phyloP scores from a whole-genome alignment of 805 yeast species.

The Sugiyamaella americana region DNA sequence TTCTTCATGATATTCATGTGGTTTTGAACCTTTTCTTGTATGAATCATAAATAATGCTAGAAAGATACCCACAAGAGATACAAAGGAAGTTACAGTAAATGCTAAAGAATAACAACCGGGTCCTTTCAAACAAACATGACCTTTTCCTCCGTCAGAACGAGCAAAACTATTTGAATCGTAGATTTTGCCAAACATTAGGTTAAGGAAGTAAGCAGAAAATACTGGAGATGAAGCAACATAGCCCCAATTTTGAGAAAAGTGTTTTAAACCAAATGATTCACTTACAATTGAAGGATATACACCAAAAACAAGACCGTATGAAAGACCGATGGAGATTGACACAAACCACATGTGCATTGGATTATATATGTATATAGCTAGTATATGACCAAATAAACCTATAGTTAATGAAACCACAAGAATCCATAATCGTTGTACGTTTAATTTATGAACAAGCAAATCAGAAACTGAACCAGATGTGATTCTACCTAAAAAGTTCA shows the following conservation, averaged over 20 bases:
- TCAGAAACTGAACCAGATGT: slow-evolving; percentile 61
- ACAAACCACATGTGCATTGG: slow-evolving; percentile 38
- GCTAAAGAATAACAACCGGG: slow-evolving; percentile 20
- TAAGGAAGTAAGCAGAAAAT: slow-evolving; percentile 51
- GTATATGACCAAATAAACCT: slow-evolving; percentile 44
- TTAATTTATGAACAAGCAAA: slow-evolving; percentile 40
- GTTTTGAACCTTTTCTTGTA: slow-evolving; percentile 1
- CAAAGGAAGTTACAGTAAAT: slow-evolving; percentile 13
- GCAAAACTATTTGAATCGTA: slow-evolving; percentile 44
- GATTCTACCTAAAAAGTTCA: slow-evolving; percentile 62
- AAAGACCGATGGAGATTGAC: slow-evolving; percentile 56
- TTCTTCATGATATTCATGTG: not conserved
- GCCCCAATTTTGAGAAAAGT: slow-evolving; percentile 71
- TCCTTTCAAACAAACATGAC: slow-evolving; percentile 16
- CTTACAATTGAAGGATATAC: slow-evolving; percentile 64
- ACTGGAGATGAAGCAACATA: slow-evolving; percentile 59
- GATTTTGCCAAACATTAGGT: slow-evolving; percentile 54
- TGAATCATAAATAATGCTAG: slow-evolving; percentile 14
- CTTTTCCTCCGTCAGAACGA: slow-evolving; percentile 8
- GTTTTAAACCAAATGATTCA: slow-evolving; percentile 61
- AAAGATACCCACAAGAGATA: slow-evolving; percentile 7
- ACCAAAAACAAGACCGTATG: slow-evolving; percentile 69
- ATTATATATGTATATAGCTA: slow-evolving; percentile 34
- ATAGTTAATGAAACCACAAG: slow-evolving; percentile 48
- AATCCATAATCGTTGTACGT: slow-evolving; percentile 49